phyloP scores from a whole-genome alignment of 768 basidiomycete species.

The Collybia mongolica region DNA sequence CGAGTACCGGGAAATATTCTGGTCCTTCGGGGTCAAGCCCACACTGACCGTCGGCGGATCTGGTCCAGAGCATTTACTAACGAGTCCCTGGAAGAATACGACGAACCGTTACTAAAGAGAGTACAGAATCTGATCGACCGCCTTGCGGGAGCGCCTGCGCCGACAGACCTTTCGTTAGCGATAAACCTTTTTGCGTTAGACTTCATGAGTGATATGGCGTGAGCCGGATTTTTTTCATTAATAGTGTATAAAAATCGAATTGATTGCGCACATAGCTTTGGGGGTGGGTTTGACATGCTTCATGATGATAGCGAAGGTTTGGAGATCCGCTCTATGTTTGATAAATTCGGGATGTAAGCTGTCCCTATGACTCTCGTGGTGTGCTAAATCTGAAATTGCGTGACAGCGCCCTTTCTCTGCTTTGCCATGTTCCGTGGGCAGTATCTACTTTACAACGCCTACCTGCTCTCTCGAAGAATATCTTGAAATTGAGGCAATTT shows the following conservation, averaged over 20 bases:
- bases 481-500: constrained; percentile 22
- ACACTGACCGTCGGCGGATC: constrained; percentile 32
- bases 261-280: constrained; percentile 21
- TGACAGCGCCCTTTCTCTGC: constrained; percentile 12
- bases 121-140: constrained; percentile 28
- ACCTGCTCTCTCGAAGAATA: constrained; percentile 24
- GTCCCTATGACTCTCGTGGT: not conserved
- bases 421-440: constrained; percentile 24
- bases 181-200: constrained; percentile 36
- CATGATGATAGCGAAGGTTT: constrained; percentile 32
- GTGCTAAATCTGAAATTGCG: not conserved
- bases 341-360: constrained; percentile 17
- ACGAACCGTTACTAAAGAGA: constrained; percentile 27
- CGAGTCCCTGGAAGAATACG: constrained; percentile 37
- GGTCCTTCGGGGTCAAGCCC: constrained; percentile 11
- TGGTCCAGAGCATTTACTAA: constrained; percentile 44
- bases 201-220: constrained; percentile 43
- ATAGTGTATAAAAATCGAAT: not conserved
- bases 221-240: constrained; percentile 8
- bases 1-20: constrained; percentile 14
- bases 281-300: constrained; percentile 32
- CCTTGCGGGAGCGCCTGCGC: constrained; percentile 14
- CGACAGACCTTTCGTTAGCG: constrained; percentile 29
- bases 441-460: constrained; percentile 19
- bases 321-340: constrained; percentile 16